A percentile compares a stretch with the other conserved stretches of the same genome.
Conservation (phyloP, 129 eudicot genomes). For the Logfia minima region DNA sequence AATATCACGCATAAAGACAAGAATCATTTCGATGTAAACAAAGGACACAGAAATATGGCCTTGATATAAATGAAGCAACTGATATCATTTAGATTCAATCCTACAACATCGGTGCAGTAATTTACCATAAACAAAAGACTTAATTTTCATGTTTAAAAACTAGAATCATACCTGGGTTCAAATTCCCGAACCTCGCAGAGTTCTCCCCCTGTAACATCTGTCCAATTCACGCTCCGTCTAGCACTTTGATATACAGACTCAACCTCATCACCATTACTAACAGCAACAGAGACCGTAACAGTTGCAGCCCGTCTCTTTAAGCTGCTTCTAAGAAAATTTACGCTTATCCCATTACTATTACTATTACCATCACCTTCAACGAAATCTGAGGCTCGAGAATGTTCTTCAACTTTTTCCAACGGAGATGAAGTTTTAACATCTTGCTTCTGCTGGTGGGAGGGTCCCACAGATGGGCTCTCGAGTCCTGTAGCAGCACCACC, state of each 20-base stretch:
- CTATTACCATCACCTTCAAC: constrained; percentile 39
- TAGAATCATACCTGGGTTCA: constrained; percentile 68
- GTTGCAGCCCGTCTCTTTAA: constrained; percentile 45
- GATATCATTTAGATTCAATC: neutral
- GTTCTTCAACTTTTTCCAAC: constrained; percentile 44
- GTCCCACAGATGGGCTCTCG: constrained; percentile 73
- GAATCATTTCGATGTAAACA: neutral
- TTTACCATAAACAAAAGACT: neutral
- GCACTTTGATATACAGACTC: constrained; percentile 20
- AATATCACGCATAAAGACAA: neutral
- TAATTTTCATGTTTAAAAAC: neutral
- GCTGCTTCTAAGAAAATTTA: constrained; percentile 63
- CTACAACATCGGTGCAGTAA: neutral
- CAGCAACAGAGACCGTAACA: constrained; percentile 22
- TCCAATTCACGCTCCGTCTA: constrained; percentile 81
- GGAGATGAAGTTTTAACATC: constrained; percentile 32
- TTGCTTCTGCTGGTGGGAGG: constrained; percentile 42
- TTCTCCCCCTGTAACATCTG: constrained; percentile 80
- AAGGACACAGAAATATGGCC: too few relatives aligned
- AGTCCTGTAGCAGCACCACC: constrained; percentile 73
- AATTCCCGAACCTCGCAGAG: constrained; percentile 84
- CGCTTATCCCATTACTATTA: constrained; percentile 16
- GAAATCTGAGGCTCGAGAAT: constrained; percentile 19
- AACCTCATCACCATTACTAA: constrained; percentile 28
- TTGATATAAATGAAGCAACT: neutral